Evolutionary conservation across 345 rosid species (phyloP), one percentile per base, ranked within the genome.

Genomic region (Gossypium herbaceum): DNA sequence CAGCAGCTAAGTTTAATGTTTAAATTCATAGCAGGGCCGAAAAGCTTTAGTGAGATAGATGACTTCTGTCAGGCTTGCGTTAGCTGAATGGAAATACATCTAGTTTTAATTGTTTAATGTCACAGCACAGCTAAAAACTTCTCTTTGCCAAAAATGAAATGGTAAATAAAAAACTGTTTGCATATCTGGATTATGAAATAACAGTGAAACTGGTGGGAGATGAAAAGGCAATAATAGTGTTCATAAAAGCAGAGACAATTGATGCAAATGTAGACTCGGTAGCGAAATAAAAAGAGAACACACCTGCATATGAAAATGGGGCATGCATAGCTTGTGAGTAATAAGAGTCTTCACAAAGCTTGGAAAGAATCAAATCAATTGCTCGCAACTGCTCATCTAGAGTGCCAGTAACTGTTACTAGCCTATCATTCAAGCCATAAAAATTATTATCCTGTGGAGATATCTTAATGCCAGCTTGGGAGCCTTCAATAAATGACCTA

Each of bases 401-500:
- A 75, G 90, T 88, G 55, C 99, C 99, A 22, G 89, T 80, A 72
- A 96, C 71, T 41, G 97, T 92, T 83, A 93, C 99, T 51, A 96
- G 90, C 85, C 99, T 86, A 86, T 96, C 99, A 85, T 80, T 93
- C 86, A 91, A 73, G 77, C 98, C 97, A 78, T 88, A 89, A 77
- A 82, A 93, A 81, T 86, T 92, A 77, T 85, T 87, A 81, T 96
- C 99, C 84, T 86, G 89, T 47, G 97, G 92, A 68, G 99, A 92
- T 80, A 96, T 92, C 86, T 93, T 96, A 76, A 96, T 96, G 81
- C 90, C 87, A 79, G 98, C 98, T 83, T 88, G 93, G 74, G 99
- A 96, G 29, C 86, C 97, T 71, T 96, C 99, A 78, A 93, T 93
- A 79, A 96, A 96, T 71, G 98, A 96, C 90, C 98, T 96, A 86